Conservation (phyloP, 164 flowering plant species). For the Nymphaea thermarum region DNA sequence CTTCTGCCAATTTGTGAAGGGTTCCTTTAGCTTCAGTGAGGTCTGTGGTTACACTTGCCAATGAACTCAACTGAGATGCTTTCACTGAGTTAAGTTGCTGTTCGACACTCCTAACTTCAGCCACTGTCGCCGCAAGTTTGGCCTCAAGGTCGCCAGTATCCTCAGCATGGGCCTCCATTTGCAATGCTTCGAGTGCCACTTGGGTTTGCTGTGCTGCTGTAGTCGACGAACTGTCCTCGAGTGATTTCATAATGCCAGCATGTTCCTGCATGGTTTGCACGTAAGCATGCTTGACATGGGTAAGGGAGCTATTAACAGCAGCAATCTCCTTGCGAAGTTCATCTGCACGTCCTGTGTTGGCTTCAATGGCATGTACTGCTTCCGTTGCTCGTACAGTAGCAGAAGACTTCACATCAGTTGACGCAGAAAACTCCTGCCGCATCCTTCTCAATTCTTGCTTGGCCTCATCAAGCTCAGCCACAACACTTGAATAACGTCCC, state of each 20-base stretch:
- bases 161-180: background rate
- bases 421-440: constrained; percentile 51
- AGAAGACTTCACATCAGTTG: constrained; percentile 37
- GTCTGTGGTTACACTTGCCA: constrained; percentile 48
- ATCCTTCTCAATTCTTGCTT: constrained; percentile 61
- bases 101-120: constrained; percentile 35
- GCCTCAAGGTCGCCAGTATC: constrained; percentile 1
- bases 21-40: constrained; percentile 74
- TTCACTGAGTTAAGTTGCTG: constrained; percentile 45
- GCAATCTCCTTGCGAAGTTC: constrained; percentile 66
- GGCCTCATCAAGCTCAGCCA: constrained; percentile 61
- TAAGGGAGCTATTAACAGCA: constrained; percentile 36
- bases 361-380: constrained; percentile 42
- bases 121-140: constrained; percentile 35
- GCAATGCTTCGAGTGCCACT: background rate
- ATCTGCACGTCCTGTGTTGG: constrained; percentile 36
- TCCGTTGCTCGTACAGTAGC: constrained; percentile 50
- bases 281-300: constrained; percentile 53
- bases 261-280: constrained; percentile 53
- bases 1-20: constrained; percentile 71
- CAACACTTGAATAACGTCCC: constrained; percentile 34
- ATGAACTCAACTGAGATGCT: constrained; percentile 60
- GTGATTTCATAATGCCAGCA: constrained; percentile 19
- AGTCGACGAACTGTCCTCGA: background rate
- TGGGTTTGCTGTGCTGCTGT: background rate